Conservation (phyloP, 495 filamentous ascomycete genomes). For the Parachaetomium inaequale region DNA sequence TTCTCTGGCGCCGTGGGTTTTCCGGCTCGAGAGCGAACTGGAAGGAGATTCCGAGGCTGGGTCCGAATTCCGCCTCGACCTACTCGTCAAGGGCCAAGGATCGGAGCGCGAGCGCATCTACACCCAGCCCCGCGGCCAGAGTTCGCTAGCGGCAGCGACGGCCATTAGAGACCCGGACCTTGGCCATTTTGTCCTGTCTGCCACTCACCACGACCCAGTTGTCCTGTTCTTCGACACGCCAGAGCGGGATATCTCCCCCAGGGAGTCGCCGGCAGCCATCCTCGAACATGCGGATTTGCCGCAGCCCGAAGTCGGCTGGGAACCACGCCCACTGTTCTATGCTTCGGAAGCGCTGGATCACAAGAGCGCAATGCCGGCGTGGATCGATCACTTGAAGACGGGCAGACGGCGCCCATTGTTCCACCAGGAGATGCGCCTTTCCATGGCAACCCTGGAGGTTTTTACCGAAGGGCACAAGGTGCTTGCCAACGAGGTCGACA, state of each 20-base stretch:
- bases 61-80: constrained; percentile 66
- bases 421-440: constrained; percentile 69
- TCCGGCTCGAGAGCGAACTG: constrained; percentile 72
- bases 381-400: constrained; percentile 60
- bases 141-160: constrained; percentile 56
- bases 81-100: constrained; percentile 60
- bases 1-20: constrained; percentile 69
- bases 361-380: constrained; percentile 53
- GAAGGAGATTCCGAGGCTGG: constrained; percentile 60
- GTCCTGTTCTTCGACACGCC: constrained; percentile 66
- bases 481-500: constrained; percentile 67
- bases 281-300: constrained; percentile 26
- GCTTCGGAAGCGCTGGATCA: constrained; percentile 62
- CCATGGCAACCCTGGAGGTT: constrained; percentile 67
- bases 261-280: constrained; percentile 25
- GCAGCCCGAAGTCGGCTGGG: constrained; percentile 40
- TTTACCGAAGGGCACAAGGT: constrained; percentile 74
- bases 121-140: constrained; percentile 41
- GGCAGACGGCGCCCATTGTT: constrained; percentile 57
- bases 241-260: constrained; percentile 38
- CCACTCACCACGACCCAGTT: constrained; percentile 58
- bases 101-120: constrained; percentile 60
- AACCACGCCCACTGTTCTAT: constrained; percentile 66
- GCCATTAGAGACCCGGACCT: constrained; percentile 69
- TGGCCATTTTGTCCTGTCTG: constrained; percentile 74